phyloP scores from a whole-genome alignment of 2,329 filamentous ascomycete genomes.

The Claviceps lovelessii region DNA sequence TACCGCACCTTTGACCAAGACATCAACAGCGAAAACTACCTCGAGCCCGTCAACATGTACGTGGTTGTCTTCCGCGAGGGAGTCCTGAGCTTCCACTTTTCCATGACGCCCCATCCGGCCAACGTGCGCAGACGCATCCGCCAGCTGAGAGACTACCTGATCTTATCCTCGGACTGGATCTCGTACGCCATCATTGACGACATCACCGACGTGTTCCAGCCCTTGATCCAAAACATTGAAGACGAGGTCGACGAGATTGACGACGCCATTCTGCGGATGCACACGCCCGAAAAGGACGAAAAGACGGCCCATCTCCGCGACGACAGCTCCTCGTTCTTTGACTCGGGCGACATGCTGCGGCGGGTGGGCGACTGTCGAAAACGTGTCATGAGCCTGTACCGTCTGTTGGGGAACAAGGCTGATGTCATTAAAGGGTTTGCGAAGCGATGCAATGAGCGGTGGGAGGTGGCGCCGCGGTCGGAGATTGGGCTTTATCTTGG shows the following conservation, averaged over 20 bases:
- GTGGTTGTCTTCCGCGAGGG: constrained; percentile 93
- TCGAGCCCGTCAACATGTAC: constrained; percentile 95
- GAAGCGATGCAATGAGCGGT: constrained; percentile 94
- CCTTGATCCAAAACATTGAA: constrained; percentile 83
- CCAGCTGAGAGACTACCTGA: constrained; percentile 85
- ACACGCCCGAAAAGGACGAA: constrained; percentile 41
- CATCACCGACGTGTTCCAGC: constrained; percentile 91
- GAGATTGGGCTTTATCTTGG: constrained; percentile 97
- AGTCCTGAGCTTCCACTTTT: constrained; percentile 92
- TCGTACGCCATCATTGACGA: constrained; percentile 97
- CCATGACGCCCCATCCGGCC: constrained; percentile 86
- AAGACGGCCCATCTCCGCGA: constrained; percentile 34
- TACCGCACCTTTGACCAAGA: constrained; percentile 98
- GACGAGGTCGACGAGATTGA: constrained; percentile 96
- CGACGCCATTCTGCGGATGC: constrained; percentile 72
- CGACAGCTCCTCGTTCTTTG: constrained; percentile 27
- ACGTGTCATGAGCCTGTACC: constrained; percentile 91
- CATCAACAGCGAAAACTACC: constrained; percentile 70
- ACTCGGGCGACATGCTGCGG: constrained; percentile 68
- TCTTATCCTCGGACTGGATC: constrained; percentile 92
- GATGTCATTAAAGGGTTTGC: constrained; percentile 99
- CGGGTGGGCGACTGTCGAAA: constrained; percentile 89
- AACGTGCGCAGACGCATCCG: constrained; percentile 90
- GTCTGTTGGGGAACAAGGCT: constrained; percentile 88
- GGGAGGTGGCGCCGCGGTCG: constrained; percentile 85